Evolutionary conservation across 352 stramenopile genomes (phyloP), one percentile per base, ranked within the genome.

Genomic region (Globisporangium canariense): DNA sequence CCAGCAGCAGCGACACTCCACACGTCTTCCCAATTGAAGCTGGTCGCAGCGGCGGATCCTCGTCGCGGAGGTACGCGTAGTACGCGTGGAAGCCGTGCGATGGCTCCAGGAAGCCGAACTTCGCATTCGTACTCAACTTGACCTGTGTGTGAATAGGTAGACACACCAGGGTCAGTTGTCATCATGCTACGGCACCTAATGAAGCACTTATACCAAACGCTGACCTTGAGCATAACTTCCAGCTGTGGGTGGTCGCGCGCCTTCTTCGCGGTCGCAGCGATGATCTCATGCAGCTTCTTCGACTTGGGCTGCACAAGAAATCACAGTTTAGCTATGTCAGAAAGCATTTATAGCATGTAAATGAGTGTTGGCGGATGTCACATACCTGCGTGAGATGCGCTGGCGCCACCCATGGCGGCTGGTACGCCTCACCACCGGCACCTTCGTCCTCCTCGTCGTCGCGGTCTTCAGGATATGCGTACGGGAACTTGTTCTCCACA

Each of bases 141-240:
- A 82, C 71, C 76, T 84, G 58, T 22, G 40, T 16, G 2, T 25
- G 18, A 43, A 32, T 18, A 18, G 11, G 5, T 13, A 22, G 18
- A 4, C 43, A 49, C 6, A 2, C n/a, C 7, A 20, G 3, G 5
- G 18, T 22, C 16, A 49, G 43, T 49, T 49, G 7, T 18, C 43
- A 22, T 18, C 1, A 22, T 20, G 7, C 5, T 49, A 16, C n/a
- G 4, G 22, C 25, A 28, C 25, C 25, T 22, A 3, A 9, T 10
- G 5, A 49, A 20, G 43, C 36, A 49, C 51, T 25, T 34, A 49
- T 22, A 22, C 43, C 43, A 49, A 18, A 49, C 0, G 10, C 71
- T 38, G 60, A 79, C 74, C 64, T 79, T 79, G 56, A 84, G 58
- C 71, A 86, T 74, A 14, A 84, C 67, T 58, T 84, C 75, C 7